A percentile compares a stretch with the other conserved stretches of the same genome.
Conservation (phyloP, 495 filamentous ascomycete genomes). For the Annulohypoxylon maeteangense region DNA sequence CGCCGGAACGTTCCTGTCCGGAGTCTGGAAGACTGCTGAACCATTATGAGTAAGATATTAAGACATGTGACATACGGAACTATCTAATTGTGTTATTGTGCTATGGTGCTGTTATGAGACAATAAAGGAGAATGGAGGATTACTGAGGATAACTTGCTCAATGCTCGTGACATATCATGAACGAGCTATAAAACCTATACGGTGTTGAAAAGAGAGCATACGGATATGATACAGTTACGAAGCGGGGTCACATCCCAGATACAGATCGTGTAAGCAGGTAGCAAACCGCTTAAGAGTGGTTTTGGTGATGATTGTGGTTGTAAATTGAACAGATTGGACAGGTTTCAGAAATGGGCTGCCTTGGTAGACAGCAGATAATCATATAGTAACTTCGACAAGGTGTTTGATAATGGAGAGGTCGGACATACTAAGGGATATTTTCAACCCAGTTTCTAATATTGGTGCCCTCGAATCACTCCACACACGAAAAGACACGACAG, state of each 20-base stretch:
- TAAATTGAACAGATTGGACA: not conserved
- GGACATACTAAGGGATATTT: conserved; percentile 13
- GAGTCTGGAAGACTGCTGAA: conserved; percentile 13
- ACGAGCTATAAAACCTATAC: conserved; percentile 2
- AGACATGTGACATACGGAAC: not conserved
- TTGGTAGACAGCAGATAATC: not conserved
- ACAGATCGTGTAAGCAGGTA: conserved; percentile 13
- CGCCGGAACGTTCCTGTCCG: conserved; percentile 20
- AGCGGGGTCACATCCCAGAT: conserved; percentile 6
- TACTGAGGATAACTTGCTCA: not conserved
- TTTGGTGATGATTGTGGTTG: not conserved
- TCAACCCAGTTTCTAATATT: not conserved
- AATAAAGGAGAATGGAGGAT: not conserved
- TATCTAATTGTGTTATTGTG: not conserved
- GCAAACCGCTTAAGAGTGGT: not conserved
- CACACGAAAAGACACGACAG: not conserved
- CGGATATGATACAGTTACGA: conserved; percentile 16
- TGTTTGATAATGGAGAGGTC: conserved; percentile 1
- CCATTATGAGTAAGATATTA: conserved; percentile 38
- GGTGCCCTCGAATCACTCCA: conserved; percentile 7
- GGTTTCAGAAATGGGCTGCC: not conserved
- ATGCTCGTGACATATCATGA: conserved; percentile 5
- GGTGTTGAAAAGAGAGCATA: not conserved
- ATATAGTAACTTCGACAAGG: not conserved
- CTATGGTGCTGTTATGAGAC: not conserved